Evolutionary conservation across 495 filamentous ascomycete species (phyloP).

Genomic region (Aspergillus sclerotioniger): DNA sequence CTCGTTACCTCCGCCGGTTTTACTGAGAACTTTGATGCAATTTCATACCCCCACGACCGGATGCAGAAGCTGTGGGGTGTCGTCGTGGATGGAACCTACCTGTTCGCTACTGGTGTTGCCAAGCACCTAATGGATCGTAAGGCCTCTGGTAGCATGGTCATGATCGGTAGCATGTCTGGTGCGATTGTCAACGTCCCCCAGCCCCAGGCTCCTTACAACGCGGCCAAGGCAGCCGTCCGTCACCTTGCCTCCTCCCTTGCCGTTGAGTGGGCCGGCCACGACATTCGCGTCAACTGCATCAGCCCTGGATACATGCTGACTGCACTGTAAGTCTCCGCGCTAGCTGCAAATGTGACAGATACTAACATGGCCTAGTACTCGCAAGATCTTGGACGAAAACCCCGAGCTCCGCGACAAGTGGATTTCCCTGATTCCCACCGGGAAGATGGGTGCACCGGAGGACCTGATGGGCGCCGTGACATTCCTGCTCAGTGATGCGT

Average conservation of each 20-base stretch:
- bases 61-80: constrained; percentile 91
- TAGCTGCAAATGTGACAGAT: constrained; percentile 3
- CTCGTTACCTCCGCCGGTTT: constrained; percentile 95
- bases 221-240: constrained; percentile 81
- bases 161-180: constrained; percentile 95
- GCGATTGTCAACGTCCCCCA: constrained; percentile 92
- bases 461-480: constrained; percentile 93
- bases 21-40: constrained; percentile 91
- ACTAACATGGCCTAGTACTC: constrained; percentile 57
- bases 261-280: constrained; percentile 83
- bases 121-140: constrained; percentile 85
- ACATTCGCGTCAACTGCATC: constrained; percentile 89
- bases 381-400: constrained; percentile 92
- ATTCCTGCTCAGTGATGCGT: constrained; percentile 84
- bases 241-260: constrained; percentile 78
- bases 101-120: constrained; percentile 81
- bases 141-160: constrained; percentile 78
- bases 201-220: constrained; percentile 90
- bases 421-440: constrained; percentile 86
- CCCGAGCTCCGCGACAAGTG: constrained; percentile 82
- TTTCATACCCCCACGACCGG: constrained; percentile 81
- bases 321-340: constrained; percentile 55
- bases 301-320: constrained; percentile 94
- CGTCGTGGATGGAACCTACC: constrained; percentile 91
- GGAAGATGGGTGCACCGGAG: constrained; percentile 87